Percentiles rank a stretch among this genome's conserved stretches.
Evolutionary conservation across 202 grass and related monocot species (phyloP).

Genomic region (Zizania palustris): DNA sequence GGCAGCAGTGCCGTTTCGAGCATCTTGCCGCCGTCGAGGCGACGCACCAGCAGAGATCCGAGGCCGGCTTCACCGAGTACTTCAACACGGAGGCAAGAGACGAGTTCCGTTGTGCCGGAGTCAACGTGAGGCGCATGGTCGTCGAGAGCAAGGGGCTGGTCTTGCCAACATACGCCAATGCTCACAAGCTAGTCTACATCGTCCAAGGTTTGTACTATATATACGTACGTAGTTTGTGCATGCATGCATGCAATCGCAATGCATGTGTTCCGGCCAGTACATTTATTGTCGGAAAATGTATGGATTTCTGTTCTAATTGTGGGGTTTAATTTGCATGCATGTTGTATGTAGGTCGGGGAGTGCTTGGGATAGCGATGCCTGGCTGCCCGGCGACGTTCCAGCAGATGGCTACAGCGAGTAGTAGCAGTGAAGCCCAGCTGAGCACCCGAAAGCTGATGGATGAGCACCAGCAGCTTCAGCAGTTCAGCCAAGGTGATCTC

Average conservation of each 20-base stretch:
- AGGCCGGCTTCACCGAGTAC: conserved; percentile 1
- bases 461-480: conserved; percentile 34
- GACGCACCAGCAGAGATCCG: not conserved
- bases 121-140: not conserved
- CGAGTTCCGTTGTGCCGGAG: conserved; percentile 4
- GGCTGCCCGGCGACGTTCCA: conserved; percentile 42
- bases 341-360: conserved; percentile 16
- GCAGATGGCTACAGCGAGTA: not conserved
- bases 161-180: conserved; percentile 26
- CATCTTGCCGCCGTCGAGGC: not conserved
- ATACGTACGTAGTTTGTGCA: too few species aligned
- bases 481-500: conserved; percentile 27
- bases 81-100: not conserved
- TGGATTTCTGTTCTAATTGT: too few species aligned
- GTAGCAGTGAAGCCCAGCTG: not conserved
- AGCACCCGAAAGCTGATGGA: conserved; percentile 10
- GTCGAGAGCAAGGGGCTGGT: conserved; percentile 18
- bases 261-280: too few species aligned
- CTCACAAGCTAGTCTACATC: conserved; percentile 28
- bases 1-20: not conserved
- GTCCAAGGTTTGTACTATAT: not conserved
- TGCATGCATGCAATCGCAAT: too few species aligned
- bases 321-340: too few species aligned
- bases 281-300: too few species aligned
- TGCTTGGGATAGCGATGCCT: conserved; percentile 22